Percentiles rank a stretch among this genome's conserved stretches.
Conservation (phyloP, 352 stramenopile genomes). For the Phytophthora megakarya region DNA sequence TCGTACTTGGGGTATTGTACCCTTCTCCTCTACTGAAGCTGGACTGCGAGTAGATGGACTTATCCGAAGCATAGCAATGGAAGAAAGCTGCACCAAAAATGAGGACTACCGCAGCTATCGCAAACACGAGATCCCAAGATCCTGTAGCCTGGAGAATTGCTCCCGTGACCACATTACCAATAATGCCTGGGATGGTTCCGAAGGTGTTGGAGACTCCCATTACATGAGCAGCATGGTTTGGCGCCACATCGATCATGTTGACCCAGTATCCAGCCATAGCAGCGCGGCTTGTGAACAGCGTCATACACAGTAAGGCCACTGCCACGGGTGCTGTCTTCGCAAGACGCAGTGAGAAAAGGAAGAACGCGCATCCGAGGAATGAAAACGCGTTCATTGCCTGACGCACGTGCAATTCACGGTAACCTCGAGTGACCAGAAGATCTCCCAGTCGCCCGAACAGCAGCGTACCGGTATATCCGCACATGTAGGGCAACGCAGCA, state of each 20-base stretch:
- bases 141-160: constrained; percentile 74
- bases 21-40: constrained; percentile 21
- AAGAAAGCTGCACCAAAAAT: constrained; percentile 77
- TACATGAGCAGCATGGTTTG: constrained; percentile 79
- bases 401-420: constrained; percentile 76
- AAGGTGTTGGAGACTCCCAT: constrained; percentile 91
- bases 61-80: constrained; percentile 77
- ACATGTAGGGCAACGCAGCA: constrained; percentile 78
- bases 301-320: constrained; percentile 72
- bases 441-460: constrained; percentile 76
- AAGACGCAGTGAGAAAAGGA: constrained; percentile 75
- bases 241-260: constrained; percentile 90
- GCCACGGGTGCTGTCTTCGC: constrained; percentile 55
- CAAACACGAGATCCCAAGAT: constrained; percentile 85
- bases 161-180: constrained; percentile 86
- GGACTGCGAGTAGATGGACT: constrained; percentile 60
- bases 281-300: constrained; percentile 77
- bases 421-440: constrained; percentile 60
- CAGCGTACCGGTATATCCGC: constrained; percentile 76
- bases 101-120: constrained; percentile 72
- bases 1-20: constrained; percentile 37
- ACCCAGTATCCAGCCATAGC: constrained; percentile 87
- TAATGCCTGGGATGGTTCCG: constrained; percentile 80
- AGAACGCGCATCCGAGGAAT: constrained; percentile 74
- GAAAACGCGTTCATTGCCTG: constrained; percentile 79